Base-by-base conservation (phyloP, 371 early-diverging fungal species). In the Mucor mucedo region DNA sequence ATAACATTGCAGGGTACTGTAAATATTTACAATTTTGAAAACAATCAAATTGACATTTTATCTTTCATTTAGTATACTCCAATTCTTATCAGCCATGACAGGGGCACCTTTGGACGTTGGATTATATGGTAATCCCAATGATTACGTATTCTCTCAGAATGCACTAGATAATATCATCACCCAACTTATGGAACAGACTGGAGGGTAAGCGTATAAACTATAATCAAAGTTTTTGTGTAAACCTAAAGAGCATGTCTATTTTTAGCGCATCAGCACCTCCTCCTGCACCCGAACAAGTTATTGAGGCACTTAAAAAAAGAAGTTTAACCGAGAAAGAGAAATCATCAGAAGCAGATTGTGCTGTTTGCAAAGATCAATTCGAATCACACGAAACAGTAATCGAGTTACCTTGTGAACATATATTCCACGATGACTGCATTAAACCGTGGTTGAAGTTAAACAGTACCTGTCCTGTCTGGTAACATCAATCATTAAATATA, bases 391-490 rank as follows among this genome's bases (percentile, higher is more conserved):
- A 93, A 63, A 57, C 76, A 52, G 84, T 87, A 30, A 71, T 84
- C 54, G 64, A 76, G 57, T 76, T 97, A 56, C 92, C 92, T 4
- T 97, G 97, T 78, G 77, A 78, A 29, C 97, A 97, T 65, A 66
- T 87, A 41, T 96, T 91, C 70, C 97, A 97, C 66, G 80, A 81
- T 38, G 91, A 90, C 5, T 97, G 97, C 74, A 90, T 96, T 50
- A 90, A 91, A 54, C 89, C 88, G 49, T 97, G 97, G 97, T 86
- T 97, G 40, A 89, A 89, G 63, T 80, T 88, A 58, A 92, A 89
- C 61, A 88, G 90, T 9, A 91, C 94, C 5, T 95, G 97, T 68
- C 96, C 97, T 14, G 91, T 93, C n/a, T 96, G 97, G 87, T 87
- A 85, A 72, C 72, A 29, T 30, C 9, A 50, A 11, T 48, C 5